A percentile compares a stretch with the other conserved stretches of the same genome.
These are phyloP conservation scores for Penicillium turbatum DNA, from an alignment of 495 filamentous ascomycete species.

Conservation along the genomic window DNA sequence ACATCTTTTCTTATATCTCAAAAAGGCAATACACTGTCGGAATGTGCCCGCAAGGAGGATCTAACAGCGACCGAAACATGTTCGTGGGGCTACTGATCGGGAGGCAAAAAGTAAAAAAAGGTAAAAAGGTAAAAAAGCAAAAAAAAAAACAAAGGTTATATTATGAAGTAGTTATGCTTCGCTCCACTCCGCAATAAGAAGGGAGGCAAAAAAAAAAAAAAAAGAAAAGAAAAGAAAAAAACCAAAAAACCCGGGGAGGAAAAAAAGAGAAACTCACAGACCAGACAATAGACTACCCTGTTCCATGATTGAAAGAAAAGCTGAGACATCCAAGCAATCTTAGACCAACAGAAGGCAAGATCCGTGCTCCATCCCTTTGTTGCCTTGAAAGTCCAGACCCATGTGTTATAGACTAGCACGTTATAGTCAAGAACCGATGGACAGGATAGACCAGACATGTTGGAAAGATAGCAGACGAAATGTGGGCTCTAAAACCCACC, in stretches of 20 bases:
- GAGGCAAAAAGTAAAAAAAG: background rate
- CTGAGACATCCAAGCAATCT: background rate
- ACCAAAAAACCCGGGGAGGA: background rate
- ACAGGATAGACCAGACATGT: background rate
- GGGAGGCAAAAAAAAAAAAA: background rate
- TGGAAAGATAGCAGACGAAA: background rate
- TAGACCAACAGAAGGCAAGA: background rate
- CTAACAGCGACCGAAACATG: background rate
- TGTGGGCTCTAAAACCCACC: background rate
- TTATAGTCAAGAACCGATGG: background rate
- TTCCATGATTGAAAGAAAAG: background rate
- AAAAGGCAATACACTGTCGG: background rate
- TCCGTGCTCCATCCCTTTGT: background rate
- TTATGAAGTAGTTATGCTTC: too few species aligned
- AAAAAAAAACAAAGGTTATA: background rate
- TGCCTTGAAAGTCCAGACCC: background rate
- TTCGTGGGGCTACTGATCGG: constrained; percentile 2
- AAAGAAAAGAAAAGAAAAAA: background rate
- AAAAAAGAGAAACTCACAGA: background rate
- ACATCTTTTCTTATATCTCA: background rate
- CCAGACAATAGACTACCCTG: background rate
- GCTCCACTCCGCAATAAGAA: too few species aligned
- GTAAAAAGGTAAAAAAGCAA: background rate
- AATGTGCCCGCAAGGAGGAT: constrained; percentile 1
- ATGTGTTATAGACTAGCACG: background rate